Conservation (phyloP, 1,284 basidiomycete genomes). For the Cryptococcus amylolentus region DNA sequence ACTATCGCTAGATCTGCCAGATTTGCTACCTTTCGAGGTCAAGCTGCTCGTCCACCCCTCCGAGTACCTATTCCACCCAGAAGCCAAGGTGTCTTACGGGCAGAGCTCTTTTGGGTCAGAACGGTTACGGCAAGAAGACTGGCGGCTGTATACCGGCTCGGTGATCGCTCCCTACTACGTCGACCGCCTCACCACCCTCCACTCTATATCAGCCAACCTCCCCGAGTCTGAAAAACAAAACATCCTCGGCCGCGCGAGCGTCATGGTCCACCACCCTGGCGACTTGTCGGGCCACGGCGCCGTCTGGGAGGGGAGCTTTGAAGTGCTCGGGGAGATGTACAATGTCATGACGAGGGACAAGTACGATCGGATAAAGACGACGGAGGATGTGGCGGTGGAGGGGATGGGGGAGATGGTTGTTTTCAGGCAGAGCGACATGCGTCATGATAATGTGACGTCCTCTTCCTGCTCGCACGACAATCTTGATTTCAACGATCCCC, state of each 20-base stretch:
- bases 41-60: slow-evolving; percentile 64
- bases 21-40: slow-evolving; percentile 26
- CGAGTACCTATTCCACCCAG: slow-evolving; percentile 69
- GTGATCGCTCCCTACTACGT: slow-evolving; percentile 58
- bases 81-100: slow-evolving; percentile 57
- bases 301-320: slow-evolving; percentile 72
- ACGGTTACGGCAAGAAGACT: slow-evolving; percentile 33
- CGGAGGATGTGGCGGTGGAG: slow-evolving; percentile 60
- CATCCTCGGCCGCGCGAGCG: slow-evolving; percentile 65
- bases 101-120: slow-evolving; percentile 5
- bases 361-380: slow-evolving; percentile 58
- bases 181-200: slow-evolving; percentile 45
- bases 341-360: slow-evolving; percentile 70
- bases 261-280: slow-evolving; percentile 66
- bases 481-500: slow-evolving; percentile 64
- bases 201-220: slow-evolving; percentile 22
- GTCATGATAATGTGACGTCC: slow-evolving; percentile 9
- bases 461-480: slow-evolving; percentile 64
- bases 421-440: slow-evolving; percentile 55
- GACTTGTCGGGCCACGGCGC: slow-evolving; percentile 55
- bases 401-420: slow-evolving; percentile 70
- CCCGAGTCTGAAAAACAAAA: slow-evolving; percentile 14
- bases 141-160: slow-evolving; percentile 62
- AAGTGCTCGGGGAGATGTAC: slow-evolving; percentile 63
- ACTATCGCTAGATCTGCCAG: slow-evolving; percentile 32